Evolutionary conservation across 2,329 filamentous ascomycete genomes (phyloP), one percentile per base, ranked within the genome.

Genomic region (Pseudocercospora fuligena): DNA sequence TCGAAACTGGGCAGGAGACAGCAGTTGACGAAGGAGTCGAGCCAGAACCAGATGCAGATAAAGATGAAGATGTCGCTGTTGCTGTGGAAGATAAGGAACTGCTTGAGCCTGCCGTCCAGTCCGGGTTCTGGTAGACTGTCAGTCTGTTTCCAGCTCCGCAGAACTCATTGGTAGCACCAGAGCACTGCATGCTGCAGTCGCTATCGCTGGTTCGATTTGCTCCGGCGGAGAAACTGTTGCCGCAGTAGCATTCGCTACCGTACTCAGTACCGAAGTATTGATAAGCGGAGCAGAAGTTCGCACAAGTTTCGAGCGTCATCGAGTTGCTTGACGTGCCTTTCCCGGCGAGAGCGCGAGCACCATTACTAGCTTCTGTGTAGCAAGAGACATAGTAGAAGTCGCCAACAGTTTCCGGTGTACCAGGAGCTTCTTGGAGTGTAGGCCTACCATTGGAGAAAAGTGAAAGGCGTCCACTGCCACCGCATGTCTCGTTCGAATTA

Each of bases 261-360:
- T 77, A 79, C 63, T 80, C 78, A 27, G 78, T 71, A 25, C 79
- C 80, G 51, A 80, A 81, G 66, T 68, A 68, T 21, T 56, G 43
- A 19, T 70, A 70, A 14, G 61, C 40, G 19, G 66, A 66, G 73
- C 77, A 79, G 70, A 71, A 80, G 47, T 69, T 66, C 1, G 77
- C 76, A 68, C 80, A 82, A 64, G 70, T 73, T 40, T 81, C 78
- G 14, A 82, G 70, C 6, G 81, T 80, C 79, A 82, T 79, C 57
- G 66, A 72, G 21, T 68, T 60, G 16, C 69, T 72, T 60, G 72
- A 64, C n/a, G 72, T 76, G 23, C 66, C 60, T 47, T 69, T 72
- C 3, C 27, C 74, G 3, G 68, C 61, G 2, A 79, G 67, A 14
- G 76, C 75, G 57, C 76, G 73, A 3, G 63, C 73, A 6, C 67